A percentile compares a stretch with the other conserved stretches of the same genome.
Conservation (phyloP, 495 filamentous ascomycete genomes). For the Podospora bellae-mahoneyi region DNA sequence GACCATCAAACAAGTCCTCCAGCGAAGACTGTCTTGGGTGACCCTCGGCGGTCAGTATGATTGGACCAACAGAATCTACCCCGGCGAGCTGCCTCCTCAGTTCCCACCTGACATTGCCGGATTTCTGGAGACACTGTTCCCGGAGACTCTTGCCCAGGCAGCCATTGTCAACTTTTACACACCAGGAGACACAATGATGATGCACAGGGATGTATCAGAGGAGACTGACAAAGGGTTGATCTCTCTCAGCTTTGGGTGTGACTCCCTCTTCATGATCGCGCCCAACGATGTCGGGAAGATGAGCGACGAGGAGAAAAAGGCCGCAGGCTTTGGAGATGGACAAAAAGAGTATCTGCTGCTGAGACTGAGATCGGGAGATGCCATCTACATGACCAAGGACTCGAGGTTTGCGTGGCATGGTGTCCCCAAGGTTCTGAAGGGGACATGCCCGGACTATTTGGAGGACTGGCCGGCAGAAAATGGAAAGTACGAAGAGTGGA, state of each 20-base stretch:
- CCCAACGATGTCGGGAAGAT: constrained; percentile 41
- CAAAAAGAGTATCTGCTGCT: constrained; percentile 54
- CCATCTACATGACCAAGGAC: constrained; percentile 73
- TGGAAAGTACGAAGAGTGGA: constrained; percentile 59
- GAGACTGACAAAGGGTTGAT: constrained; percentile 68
- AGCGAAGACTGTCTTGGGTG: constrained; percentile 83
- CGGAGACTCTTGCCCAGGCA: constrained; percentile 70
- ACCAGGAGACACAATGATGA: constrained; percentile 78
- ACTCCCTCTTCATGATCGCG: constrained; percentile 72
- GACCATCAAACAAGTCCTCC: constrained; percentile 59
- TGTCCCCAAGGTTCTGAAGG: constrained; percentile 74
- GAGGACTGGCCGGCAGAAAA: constrained; percentile 67
- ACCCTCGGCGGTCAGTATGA: constrained; percentile 93
- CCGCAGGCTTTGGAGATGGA: constrained; percentile 14
- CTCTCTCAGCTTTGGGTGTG: constrained; percentile 83
- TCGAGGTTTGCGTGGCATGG: constrained; percentile 91
- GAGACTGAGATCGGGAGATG: constrained; percentile 73
- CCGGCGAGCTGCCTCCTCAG: constrained; percentile 56
- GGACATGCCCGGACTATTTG: constrained; percentile 73
- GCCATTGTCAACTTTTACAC: constrained; percentile 91
- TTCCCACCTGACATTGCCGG: constrained; percentile 71
- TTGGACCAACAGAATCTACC: constrained; percentile 83
- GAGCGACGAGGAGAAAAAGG: constrained; percentile 30
- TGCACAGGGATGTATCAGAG: constrained; percentile 90
- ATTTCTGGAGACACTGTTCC: constrained; percentile 64